Evolutionary conservation across 1,284 basidiomycete species (phyloP), one percentile per base, ranked within the genome.

Genomic region (Termitomyces sp.): DNA sequence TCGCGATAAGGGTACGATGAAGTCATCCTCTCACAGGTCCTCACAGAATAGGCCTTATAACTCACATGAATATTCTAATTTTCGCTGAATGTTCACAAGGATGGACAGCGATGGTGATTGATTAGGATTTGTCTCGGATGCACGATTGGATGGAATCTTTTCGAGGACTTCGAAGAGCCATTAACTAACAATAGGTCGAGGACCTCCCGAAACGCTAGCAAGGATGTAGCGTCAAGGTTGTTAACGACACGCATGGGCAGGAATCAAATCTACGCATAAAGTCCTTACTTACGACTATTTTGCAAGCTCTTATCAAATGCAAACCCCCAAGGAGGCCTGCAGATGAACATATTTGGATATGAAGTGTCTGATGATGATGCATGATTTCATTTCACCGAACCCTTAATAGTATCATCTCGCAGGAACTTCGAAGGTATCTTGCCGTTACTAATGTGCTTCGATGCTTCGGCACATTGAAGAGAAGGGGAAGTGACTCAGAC

Each of bases 21-120:
- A 35, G n/a, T 35, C 45, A 37, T 13, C 24, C 35, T n/a, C 24
- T 33, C 21, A 30, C 45, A 53, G 43, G 34, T 30, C 30, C 21
- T 44, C 11, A 28, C 37, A 33, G 11, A 13, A 24, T 7, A 34
- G 39, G 13, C 31, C 33, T 11, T 19, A 30, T 39, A 37, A 21
- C 18, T 21, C 26, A 45, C 44, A 52, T 52, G 42, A 46, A 39
- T 46, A 46, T 52, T 46, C 43, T 39, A 45, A 38, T 16, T 46
- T 24, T 52, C 38, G 24, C 35, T 13, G 38, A 39, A 39, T 50
- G 24, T 50, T 46, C 43, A 46, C 43, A 52, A 43, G 41, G 19
- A 14, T 40, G 47, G 37, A 53, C 31, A 45, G 38, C 24, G 34
- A 46, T 46, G 33, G 41, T 35, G 44, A 35, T 46, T 35, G 3